A percentile compares a stretch with the other conserved stretches of the same genome.
Conservation (phyloP, 2,329 filamentous ascomycete genomes). For the Pseudogymnoascus sp. region DNA sequence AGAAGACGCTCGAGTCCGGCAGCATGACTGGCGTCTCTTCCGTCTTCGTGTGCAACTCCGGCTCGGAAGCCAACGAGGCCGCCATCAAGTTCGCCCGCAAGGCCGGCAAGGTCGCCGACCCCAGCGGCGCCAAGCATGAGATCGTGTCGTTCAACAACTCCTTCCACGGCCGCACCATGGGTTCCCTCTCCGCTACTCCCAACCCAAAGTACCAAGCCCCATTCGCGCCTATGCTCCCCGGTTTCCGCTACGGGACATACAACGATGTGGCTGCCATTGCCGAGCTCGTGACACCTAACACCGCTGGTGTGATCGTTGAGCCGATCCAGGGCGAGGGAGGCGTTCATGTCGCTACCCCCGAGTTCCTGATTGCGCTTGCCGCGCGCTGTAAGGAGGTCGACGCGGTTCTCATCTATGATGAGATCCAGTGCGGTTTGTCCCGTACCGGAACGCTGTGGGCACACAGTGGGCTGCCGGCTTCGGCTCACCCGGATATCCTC, state of each 20-base stretch:
- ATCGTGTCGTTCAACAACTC: conserved; percentile 85
- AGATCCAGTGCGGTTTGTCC: conserved; percentile 90
- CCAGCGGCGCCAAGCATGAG: conserved; percentile 66
- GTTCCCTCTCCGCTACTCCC: conserved; percentile 85
- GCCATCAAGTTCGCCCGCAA: conserved; percentile 96
- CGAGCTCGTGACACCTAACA: conserved; percentile 70
- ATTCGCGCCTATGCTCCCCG: conserved; percentile 91
- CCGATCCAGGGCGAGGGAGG: conserved; percentile 97
- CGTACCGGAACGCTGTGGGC: conserved; percentile 90
- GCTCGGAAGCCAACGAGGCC: conserved; percentile 94
- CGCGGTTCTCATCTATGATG: conserved; percentile 86
- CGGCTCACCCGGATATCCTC: conserved; percentile 86
- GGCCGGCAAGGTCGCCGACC: conserved; percentile 67
- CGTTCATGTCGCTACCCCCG: conserved; percentile 71
- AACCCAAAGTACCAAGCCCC: conserved; percentile 97
- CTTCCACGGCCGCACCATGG: conserved; percentile 97
- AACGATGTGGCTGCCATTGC: conserved; percentile 71
- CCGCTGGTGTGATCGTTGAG: conserved; percentile 91
- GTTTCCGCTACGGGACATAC: conserved; percentile 77
- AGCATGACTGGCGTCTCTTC: conserved; percentile 72
- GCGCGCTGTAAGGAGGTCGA: conserved; percentile 77
- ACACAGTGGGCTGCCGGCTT: conserved; percentile 62
- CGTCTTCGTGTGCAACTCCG: conserved; percentile 93
- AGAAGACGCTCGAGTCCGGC: conserved; percentile 70
- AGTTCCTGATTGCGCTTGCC: conserved; percentile 79